Conservation (phyloP, 148 eudicot species). For the Polygonum aviculare region DNA sequence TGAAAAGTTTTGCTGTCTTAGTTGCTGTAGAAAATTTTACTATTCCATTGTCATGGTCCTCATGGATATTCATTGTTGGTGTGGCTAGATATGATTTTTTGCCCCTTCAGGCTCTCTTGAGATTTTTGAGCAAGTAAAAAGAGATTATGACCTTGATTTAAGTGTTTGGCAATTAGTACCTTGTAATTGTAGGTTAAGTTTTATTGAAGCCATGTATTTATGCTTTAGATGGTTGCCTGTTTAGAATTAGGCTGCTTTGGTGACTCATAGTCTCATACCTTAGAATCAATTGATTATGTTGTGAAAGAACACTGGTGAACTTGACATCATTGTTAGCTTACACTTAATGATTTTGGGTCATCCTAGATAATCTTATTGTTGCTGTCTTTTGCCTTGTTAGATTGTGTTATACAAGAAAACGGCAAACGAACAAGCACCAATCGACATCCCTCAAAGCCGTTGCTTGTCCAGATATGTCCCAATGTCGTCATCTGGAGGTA, state of each 20-base stretch:
- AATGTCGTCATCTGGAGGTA: conserved; percentile 1
- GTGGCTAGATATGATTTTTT: neutral
- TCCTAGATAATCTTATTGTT: neutral
- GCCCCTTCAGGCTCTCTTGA: neutral
- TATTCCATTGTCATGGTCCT: neutral
- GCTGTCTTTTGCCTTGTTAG: neutral
- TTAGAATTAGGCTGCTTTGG: neutral
- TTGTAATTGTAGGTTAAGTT: neutral
- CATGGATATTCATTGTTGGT: neutral
- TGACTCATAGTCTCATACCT: too few relatives aligned
- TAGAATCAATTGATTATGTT: neutral
- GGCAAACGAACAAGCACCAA: neutral
- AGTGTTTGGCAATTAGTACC: neutral
- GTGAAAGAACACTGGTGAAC: neutral
- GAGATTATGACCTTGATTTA: neutral
- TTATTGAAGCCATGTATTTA: neutral
- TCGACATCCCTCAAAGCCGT: neutral
- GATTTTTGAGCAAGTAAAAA: neutral
- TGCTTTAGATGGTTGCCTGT: neutral
- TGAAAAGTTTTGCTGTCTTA: neutral
- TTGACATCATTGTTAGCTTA: neutral
- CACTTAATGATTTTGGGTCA: neutral
- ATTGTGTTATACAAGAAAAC: neutral
- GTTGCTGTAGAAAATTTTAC: neutral
- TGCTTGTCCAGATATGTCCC: neutral